Evolutionary conservation across 176 grass and related monocot species (phyloP).

Genomic region (Oryza nivara): DNA sequence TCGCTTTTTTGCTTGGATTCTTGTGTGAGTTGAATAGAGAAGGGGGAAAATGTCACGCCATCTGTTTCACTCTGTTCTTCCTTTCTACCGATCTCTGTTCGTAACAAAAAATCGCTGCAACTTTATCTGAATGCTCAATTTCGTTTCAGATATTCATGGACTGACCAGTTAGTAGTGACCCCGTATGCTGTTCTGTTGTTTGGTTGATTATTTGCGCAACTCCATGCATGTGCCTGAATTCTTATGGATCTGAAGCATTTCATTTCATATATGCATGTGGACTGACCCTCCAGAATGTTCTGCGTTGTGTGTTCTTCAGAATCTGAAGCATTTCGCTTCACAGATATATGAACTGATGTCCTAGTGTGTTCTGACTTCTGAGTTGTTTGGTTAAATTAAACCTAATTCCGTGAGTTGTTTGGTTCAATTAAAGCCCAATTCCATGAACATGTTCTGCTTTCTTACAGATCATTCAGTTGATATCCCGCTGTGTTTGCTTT

Average conservation of each 20-base stretch:
- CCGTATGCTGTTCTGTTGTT: not conserved
- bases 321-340: too few species aligned
- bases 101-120: not conserved
- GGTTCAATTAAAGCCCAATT: not conserved
- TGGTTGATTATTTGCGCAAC: not conserved
- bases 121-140: not conserved
- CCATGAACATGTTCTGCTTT: not conserved
- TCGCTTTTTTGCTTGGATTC: not conserved
- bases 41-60: not conserved
- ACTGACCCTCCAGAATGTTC: too few species aligned
- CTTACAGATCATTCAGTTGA: too few species aligned
- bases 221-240: not conserved
- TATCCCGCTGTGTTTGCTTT: not conserved
- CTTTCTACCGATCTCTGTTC: too few species aligned
- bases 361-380: not conserved
- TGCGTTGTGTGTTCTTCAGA: not conserved
- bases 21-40: not conserved
- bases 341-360: too few species aligned
- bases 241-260: not conserved
- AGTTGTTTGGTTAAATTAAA: too few species aligned
- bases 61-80: too few species aligned
- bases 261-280: too few species aligned
- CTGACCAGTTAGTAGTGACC: not conserved
- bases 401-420: not conserved
- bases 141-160: not conserved